Conservation (phyloP, 805 yeast species). For the Huiozyma naganishii region DNA sequence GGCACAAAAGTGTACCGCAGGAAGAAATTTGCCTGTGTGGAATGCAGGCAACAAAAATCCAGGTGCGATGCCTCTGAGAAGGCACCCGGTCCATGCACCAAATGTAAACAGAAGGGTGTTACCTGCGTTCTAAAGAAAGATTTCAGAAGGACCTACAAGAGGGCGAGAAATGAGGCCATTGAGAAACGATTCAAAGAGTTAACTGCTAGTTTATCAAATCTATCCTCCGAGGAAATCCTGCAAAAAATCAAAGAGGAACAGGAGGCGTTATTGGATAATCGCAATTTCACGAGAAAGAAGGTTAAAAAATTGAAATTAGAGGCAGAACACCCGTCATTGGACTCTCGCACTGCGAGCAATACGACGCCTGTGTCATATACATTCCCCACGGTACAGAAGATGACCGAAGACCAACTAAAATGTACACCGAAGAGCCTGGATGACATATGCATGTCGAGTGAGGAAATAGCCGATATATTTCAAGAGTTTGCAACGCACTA, state of each 20-base stretch:
- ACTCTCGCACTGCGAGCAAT: no score
- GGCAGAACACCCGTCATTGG: not conserved
- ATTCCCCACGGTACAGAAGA: not conserved
- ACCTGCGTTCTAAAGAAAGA: conserved; percentile 67
- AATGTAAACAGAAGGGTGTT: conserved; percentile 64
- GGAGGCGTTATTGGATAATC: conserved; percentile 16
- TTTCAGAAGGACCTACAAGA: conserved; percentile 80
- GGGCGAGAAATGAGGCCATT: conserved; percentile 73
- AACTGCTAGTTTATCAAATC: conserved; percentile 38
- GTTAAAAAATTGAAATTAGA: conserved; percentile 9
- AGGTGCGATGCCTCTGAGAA: conserved; percentile 76
- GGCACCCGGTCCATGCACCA: conserved; percentile 69
- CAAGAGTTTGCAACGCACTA: conserved; percentile 63
- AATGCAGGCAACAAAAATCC: conserved; percentile 91
- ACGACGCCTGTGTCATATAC: not conserved
- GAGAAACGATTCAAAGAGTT: conserved; percentile 71
- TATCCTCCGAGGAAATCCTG: conserved; percentile 23
- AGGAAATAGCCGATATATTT: conserved; percentile 50
- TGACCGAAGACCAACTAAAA: conserved; percentile 30
- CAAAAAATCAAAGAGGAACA: conserved; percentile 21
- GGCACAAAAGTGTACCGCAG: conserved; percentile 2
- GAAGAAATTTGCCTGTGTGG: conserved; percentile 75
- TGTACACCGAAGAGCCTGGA: conserved; percentile 69
- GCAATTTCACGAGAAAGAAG: conserved; percentile 24
- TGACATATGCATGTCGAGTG: conserved; percentile 48